phyloP scores from a whole-genome alignment of 148 eudicot species.

The Vaccinium vitisidaea region DNA sequence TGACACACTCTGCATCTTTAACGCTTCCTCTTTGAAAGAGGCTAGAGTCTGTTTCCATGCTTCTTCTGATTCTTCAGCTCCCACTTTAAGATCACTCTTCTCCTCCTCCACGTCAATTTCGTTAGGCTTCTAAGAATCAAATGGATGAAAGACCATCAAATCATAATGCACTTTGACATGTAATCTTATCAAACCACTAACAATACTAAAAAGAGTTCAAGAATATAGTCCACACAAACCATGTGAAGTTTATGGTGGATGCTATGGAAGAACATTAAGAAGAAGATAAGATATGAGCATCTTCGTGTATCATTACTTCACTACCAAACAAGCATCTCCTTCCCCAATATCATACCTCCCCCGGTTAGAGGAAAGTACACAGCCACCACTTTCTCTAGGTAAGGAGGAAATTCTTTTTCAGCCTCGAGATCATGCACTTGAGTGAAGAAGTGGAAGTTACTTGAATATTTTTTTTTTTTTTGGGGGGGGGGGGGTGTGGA shows the following conservation, averaged over 20 bases:
- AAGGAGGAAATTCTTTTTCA: not conserved
- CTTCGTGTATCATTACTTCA: not conserved
- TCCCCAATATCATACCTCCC: not conserved
- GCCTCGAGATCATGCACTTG: not conserved
- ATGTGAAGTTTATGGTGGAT: not conserved
- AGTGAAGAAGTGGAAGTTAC: not conserved
- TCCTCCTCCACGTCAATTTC: conserved; percentile 51
- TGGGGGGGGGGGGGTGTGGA: no score
- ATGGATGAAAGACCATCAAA: conserved; percentile 7
- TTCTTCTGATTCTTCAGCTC: conserved; percentile 64
- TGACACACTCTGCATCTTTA: conserved; percentile 71
- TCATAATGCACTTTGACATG: not conserved
- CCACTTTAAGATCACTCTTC: conserved; percentile 37
- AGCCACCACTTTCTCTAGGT: not conserved
- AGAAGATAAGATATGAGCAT: not conserved
- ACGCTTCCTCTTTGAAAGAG: conserved; percentile 75
- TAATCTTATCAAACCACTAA: not conserved
- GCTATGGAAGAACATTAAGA: not conserved
- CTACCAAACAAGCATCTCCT: not conserved
- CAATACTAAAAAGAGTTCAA: not conserved
- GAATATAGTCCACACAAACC: not conserved
- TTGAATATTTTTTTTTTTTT: not conserved
- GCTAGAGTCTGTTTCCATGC: conserved; percentile 73
- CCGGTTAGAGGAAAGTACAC: not conserved
- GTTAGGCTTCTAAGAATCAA: conserved; percentile 38